Base-by-base conservation (phyloP, 345 rosid species). In the Aegle marmelos region DNA sequence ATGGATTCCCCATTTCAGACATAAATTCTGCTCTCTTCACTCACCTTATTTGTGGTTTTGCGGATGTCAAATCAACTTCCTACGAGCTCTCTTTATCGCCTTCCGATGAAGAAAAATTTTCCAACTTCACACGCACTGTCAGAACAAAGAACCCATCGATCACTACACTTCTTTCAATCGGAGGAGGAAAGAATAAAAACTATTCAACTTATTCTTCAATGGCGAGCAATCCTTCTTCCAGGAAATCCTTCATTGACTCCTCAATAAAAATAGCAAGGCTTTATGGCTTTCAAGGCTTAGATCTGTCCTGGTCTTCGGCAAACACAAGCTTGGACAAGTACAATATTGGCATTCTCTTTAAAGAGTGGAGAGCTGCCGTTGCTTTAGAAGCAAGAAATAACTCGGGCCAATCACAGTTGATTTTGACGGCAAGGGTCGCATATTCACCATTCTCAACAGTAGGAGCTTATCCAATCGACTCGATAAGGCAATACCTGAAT, bases 1-100 rank as follows among this genome's bases (percentile, higher is more conserved):
- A 7, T 0, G 9, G 19, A 1, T 14, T 45, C 56, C 56, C 58
- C 13, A 1, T 6, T 25, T 25, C 7, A 6, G 25, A 11, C 33
- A 3, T 45, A 69, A 45, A 27, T 27, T 85, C 86, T 36, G 63
- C 84, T 8, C 73, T 84, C 1, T 87, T 81, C 48, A 75, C 83
- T 36, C 86, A 81, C 67, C 86, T 87, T 62, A 34, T 83, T 6
- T 85, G 83, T 14, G 84, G 78, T 36, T 87, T 77, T 48, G 88
- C 80, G 13, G 0, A 1, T 21, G 13, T 85, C 19, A 79, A 83
- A 30, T 63, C 83, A 27, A 78, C 86, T 27, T 67, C 77, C 48
- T 77, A 64, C 31, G 59, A 79, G 37, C 81, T 84, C 24, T 61
- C 67, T 17, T 1, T 37, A 28, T 62, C 31, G 25, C 50, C 73